These are phyloP conservation scores for Anthracocystis panici-leucophaei DNA, from an alignment of 1,284 basidiomycete genomes.

Conservation along the genomic window DNA sequence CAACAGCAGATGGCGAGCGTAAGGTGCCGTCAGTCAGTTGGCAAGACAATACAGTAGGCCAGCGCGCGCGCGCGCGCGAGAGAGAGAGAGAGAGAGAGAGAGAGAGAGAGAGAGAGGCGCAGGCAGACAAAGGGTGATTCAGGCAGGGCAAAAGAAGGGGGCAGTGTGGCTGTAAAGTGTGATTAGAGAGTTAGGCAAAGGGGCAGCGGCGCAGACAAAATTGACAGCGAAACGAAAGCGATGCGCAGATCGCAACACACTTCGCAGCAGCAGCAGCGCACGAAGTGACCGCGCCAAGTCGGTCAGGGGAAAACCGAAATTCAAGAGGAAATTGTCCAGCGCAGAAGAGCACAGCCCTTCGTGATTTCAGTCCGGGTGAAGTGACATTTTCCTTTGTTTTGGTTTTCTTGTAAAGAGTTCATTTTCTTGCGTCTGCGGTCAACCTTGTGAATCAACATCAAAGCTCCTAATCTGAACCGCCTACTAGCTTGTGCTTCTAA, in stretches of 20 bases:
- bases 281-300: neutral
- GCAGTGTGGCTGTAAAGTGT: neutral
- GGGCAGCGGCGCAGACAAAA: neutral
- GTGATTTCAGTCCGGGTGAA: neutral
- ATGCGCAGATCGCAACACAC: slow-evolving; percentile 13
- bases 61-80: neutral
- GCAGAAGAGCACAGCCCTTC: neutral
- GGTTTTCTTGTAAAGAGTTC: neutral
- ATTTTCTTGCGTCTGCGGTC: neutral
- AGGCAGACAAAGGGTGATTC: neutral
- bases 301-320: neutral
- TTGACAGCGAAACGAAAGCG: slow-evolving; percentile 12
- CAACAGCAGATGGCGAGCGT: slow-evolving; percentile 1
- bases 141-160: neutral
- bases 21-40: neutral
- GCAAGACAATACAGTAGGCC: neutral
- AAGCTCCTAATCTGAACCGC: no score
- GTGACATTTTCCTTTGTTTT: neutral
- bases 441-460: neutral
- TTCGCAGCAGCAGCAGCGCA: neutral
- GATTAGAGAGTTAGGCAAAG: neutral
- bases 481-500: no score
- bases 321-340: neutral
- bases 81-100: no score
- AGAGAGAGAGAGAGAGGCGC: neutral